Percentiles rank a stretch among this genome's conserved stretches.
These are phyloP conservation scores for Phytophthora pseudosyringae DNA, from an alignment of 352 stramenopile species.

Conservation along the genomic window DNA sequence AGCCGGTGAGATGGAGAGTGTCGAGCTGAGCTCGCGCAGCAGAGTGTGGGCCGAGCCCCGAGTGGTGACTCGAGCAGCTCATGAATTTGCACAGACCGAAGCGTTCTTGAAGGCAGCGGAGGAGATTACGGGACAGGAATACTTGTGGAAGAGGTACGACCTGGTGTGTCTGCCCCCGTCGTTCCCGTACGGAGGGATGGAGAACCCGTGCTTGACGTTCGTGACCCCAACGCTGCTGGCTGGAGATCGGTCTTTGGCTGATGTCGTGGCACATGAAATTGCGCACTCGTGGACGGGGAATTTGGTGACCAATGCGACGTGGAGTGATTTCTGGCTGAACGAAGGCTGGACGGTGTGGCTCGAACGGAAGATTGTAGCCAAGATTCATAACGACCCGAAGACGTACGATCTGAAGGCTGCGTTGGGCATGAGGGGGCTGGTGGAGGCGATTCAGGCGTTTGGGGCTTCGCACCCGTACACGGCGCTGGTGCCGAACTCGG, in stretches of 20 bases:
- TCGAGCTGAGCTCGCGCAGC: slow-evolving; percentile 85
- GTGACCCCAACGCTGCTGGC: slow-evolving; percentile 96
- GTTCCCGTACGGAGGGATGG: slow-evolving; percentile 88
- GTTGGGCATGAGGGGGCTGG: slow-evolving; percentile 44
- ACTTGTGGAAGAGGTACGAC: slow-evolving; percentile 97
- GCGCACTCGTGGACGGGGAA: slow-evolving; percentile 97
- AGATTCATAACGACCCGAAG: slow-evolving; percentile 47
- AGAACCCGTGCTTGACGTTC: slow-evolving; percentile 93
- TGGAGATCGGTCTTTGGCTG: slow-evolving; percentile 93
- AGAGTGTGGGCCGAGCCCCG: slow-evolving; percentile 93
- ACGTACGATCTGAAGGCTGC: slow-evolving; percentile 60
- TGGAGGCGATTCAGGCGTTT: slow-evolving; percentile 49
- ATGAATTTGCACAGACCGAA: slow-evolving; percentile 96
- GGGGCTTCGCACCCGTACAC: slow-evolving; percentile 84
- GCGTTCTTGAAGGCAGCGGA: slow-evolving; percentile 93
- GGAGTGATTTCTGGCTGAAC: slow-evolving; percentile 98
- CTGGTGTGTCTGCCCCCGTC: slow-evolving; percentile 95
- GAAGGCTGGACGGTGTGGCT: slow-evolving; percentile 98
- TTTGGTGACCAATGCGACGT: slow-evolving; percentile 96
- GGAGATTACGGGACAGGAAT: slow-evolving; percentile 90
- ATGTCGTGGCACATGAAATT: slow-evolving; percentile 98
- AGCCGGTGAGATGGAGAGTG: slow-evolving; percentile 88
- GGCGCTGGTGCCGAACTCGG: slow-evolving; percentile 80
- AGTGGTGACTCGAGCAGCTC: slow-evolving; percentile 91
- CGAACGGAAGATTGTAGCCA: slow-evolving; percentile 95